Conservation (phyloP, 352 stramenopile species). For the Phytophthora sojae region DNA sequence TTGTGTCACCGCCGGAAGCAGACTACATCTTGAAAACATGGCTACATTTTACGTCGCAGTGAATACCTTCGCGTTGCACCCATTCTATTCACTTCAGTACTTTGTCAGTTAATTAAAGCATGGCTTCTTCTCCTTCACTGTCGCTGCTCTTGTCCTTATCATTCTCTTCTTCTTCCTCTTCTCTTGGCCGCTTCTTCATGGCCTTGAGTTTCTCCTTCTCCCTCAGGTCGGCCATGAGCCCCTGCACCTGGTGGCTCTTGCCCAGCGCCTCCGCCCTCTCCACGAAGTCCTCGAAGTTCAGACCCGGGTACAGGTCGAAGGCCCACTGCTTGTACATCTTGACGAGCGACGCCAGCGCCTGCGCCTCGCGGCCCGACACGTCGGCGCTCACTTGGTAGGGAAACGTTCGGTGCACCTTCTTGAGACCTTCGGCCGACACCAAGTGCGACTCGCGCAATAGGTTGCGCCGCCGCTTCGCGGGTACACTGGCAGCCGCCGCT, state of each 20-base stretch:
- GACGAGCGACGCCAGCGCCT: constrained; percentile 70
- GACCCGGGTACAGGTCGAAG: constrained; percentile 80
- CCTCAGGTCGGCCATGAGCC: constrained; percentile 64
- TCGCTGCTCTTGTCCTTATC: constrained; percentile 1
- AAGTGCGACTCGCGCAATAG: constrained; percentile 73
- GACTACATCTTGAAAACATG: too few species aligned
- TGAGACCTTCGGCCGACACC: constrained; percentile 67
- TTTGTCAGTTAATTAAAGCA: constrained; percentile 34
- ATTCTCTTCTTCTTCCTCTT: constrained; percentile 23
- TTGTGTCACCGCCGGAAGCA: too few species aligned
- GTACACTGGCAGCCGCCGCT: neutral
- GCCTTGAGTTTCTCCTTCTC: constrained; percentile 62
- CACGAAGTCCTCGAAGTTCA: constrained; percentile 88
- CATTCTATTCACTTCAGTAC: too few species aligned
- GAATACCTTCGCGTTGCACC: too few species aligned
- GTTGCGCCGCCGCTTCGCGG: constrained; percentile 57
- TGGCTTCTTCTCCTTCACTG: constrained; percentile 49
- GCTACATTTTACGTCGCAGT: too few species aligned
- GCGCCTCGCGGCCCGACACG: constrained; percentile 67
- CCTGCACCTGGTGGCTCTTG: constrained; percentile 69
- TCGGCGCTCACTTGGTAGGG: constrained; percentile 66
- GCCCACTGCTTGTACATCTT: constrained; percentile 90
- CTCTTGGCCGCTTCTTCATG: constrained; percentile 20
- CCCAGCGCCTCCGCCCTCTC: constrained; percentile 67
- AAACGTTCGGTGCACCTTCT: constrained; percentile 78